phyloP scores from a whole-genome alignment of 257 asterid species.

The Lantana camara region DNA sequence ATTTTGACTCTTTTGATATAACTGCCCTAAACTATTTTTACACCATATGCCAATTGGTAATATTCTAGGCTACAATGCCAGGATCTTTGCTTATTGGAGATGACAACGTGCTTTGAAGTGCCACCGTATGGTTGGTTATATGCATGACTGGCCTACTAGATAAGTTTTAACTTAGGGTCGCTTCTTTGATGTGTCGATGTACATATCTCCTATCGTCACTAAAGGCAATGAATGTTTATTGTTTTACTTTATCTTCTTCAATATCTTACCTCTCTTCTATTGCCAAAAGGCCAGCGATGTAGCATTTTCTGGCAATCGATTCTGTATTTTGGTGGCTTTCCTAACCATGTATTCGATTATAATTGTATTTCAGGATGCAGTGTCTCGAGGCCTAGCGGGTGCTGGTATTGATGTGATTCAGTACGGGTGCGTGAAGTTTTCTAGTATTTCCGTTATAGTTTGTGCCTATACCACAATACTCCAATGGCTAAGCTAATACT shows the following conservation, averaged over 20 bases:
- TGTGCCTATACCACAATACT: slow-evolving; percentile 7
- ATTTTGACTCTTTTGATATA: slow-evolving; percentile 1
- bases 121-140: slow-evolving; percentile 20
- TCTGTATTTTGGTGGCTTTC: slow-evolving; percentile 13
- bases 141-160: slow-evolving; percentile 9
- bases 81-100: slow-evolving; percentile 2
- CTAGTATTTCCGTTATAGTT: slow-evolving; percentile 17
- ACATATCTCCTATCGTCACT: neutral
- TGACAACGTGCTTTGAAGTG: neutral
- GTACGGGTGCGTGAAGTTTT: slow-evolving; percentile 70
- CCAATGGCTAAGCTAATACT: neutral
- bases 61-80: neutral
- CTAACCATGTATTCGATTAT: slow-evolving; percentile 15
- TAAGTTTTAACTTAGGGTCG: neutral
- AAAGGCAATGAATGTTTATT: neutral
- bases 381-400: slow-evolving; percentile 79
- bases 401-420: slow-evolving; percentile 85
- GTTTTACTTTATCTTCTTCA: neutral
- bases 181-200: slow-evolving; percentile 9
- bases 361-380: slow-evolving; percentile 77
- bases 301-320: neutral
- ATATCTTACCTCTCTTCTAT: neutral
- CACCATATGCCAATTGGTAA: neutral
- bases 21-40: neutral
- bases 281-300: slow-evolving; percentile 9